Base-by-base conservation (phyloP, 1,284 basidiomycete species). In the Ceratobasidium sp. region DNA sequence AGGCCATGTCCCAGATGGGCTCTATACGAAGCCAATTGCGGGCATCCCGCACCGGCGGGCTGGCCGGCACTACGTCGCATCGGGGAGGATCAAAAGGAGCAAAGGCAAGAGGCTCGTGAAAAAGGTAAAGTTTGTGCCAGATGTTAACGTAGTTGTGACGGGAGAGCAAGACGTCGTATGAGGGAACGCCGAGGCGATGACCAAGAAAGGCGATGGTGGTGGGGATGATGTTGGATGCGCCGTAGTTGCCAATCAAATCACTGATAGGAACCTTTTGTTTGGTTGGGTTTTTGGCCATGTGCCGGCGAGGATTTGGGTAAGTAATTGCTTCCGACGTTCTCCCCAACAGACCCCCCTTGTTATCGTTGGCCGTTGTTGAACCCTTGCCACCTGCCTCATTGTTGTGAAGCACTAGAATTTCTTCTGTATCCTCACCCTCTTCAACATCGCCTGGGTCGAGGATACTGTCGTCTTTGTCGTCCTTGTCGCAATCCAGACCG, bases 91-190 rank as follows among this genome's bases (percentile, higher is more conserved):
- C n/a, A n/a, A n/a, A n/a, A n/a, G n/a, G n/a, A n/a, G n/a, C n/a
- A n/a, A n/a, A n/a, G n/a, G n/a, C n/a, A n/a, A 46, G 71, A 41
- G 71, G 27, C 8, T 35, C 4, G 46, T 74, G 71, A 18, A 52
- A 18, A 12, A 74, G 71, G 30, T 74, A 74, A 1, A 65, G 14
- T 8, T 50, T 30, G 35, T 74, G 71, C 71, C 71, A 74, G 18
- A 74, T 16, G 33, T 62, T 5, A 18, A 74, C 1, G 3, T 27
- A 23, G 23, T 74, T 62, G 1, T 65, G n/a, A n/a, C 8, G 33
- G 4, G 54, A 64, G 10, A 74, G 0, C 0, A 64, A 23, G 2
- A 52, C n/a, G 23, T 74, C 27, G 33, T 74, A 46, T 3, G 4
- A 8, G n/a, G 59, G 41, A 8, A 54, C 30, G 14, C 23, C 12